A percentile compares a stretch with the other conserved stretches of the same genome.
phyloP scores from a whole-genome alignment of 2,329 filamentous ascomycete genomes.

The Fonsecaea erecta region DNA sequence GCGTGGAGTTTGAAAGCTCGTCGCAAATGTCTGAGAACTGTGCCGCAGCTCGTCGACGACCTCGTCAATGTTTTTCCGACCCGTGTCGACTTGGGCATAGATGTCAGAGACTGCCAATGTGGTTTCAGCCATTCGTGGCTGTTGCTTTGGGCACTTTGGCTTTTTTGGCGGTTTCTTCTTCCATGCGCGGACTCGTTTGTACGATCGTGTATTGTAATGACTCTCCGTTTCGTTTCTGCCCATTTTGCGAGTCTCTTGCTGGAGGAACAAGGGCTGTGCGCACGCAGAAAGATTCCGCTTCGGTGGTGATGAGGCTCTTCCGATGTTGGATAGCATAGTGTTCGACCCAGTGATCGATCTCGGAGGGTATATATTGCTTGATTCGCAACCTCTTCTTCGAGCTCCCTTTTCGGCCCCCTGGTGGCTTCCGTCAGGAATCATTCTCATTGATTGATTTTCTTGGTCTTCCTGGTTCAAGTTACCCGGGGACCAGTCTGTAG shows the following conservation, averaged over 20 bases:
- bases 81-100: background rate
- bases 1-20: background rate
- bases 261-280: background rate
- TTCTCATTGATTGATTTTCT: no score
- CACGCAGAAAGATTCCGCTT: background rate
- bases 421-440: no score
- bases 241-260: background rate
- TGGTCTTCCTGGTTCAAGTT: no score
- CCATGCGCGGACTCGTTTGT: background rate
- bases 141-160: background rate
- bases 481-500: no score
- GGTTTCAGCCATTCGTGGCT: background rate
- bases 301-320: background rate
- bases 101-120: background rate
- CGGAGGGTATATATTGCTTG: background rate
- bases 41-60: background rate
- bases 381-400: no score
- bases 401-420: no score
- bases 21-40: background rate
- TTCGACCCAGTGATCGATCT: background rate
- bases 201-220: background rate
- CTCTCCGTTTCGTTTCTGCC: background rate
- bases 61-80: background rate
- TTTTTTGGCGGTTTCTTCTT: background rate
- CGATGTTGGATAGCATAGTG: background rate